Percentiles rank a stretch among this genome's conserved stretches.
Conservation (phyloP, 2,329 filamentous ascomycete species). For the Mollisiaceae sp. region DNA sequence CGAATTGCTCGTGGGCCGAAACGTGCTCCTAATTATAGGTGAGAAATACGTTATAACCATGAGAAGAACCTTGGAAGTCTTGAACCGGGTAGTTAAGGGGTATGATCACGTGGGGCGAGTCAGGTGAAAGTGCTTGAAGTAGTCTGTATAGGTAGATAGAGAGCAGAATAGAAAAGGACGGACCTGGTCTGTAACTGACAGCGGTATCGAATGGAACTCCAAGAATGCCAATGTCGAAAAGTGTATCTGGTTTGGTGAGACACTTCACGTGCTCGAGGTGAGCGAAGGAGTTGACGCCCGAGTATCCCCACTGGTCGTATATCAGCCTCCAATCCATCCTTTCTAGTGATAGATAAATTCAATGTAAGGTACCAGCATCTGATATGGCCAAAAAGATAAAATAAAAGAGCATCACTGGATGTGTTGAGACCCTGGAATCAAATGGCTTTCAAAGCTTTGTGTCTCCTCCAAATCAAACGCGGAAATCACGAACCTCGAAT, state of each 20-base stretch:
- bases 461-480: neutral
- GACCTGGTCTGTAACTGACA: slow-evolving; percentile 71
- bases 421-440: neutral
- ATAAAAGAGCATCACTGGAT: neutral
- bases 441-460: slow-evolving; percentile 9
- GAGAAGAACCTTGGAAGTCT: no score
- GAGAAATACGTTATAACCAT: no score
- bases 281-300: slow-evolving; percentile 77
- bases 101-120: neutral
- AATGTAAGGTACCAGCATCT: neutral
- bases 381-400: neutral
- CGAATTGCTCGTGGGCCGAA: slow-evolving; percentile 91
- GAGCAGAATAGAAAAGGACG: slow-evolving; percentile 28
- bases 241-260: slow-evolving; percentile 65
- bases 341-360: neutral
- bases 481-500: slow-evolving; percentile 52
- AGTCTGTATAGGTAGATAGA: neutral
- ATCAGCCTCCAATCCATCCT: neutral
- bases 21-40: slow-evolving; percentile 59
- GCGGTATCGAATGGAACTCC: slow-evolving; percentile 78
- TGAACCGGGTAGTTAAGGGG: no score
- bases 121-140: neutral
- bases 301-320: slow-evolving; percentile 61
- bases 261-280: slow-evolving; percentile 73
- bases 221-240: slow-evolving; percentile 74